Percentiles rank a stretch among this genome's conserved stretches.
phyloP scores from a whole-genome alignment of 2,329 filamentous ascomycete genomes.

The Hymenotorrendiella dingleyae region DNA sequence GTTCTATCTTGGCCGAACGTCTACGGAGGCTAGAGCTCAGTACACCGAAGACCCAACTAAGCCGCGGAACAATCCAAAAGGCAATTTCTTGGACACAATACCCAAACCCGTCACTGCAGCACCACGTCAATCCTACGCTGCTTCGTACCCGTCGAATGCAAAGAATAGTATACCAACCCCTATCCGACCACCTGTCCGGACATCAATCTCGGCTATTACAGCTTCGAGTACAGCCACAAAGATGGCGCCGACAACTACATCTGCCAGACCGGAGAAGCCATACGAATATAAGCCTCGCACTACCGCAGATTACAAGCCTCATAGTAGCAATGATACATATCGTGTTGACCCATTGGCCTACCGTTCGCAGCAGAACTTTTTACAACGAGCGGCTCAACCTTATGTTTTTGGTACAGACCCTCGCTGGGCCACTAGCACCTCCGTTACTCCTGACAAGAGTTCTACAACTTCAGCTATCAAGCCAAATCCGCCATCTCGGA shows the following conservation, averaged over 20 bases:
- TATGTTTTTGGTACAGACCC: constrained; percentile 30
- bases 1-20: constrained; percentile 80
- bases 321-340: constrained; percentile 21
- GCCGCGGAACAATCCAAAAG: constrained; percentile 58
- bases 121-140: constrained; percentile 32
- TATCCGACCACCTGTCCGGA: constrained; percentile 30
- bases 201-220: constrained; percentile 25
- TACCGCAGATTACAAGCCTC: constrained; percentile 49
- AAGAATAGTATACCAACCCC: constrained; percentile 21
- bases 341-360: constrained; percentile 29
- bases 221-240: too few species aligned
- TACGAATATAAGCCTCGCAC: constrained; percentile 49
- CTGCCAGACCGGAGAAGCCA: constrained; percentile 38
- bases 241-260: too few species aligned
- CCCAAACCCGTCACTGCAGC: constrained; percentile 43
- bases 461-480: constrained; percentile 5
- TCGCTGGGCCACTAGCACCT: constrained; percentile 17
- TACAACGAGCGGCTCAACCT: constrained; percentile 23
- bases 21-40: constrained; percentile 84
- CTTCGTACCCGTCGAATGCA: constrained; percentile 26
- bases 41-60: constrained; percentile 72
- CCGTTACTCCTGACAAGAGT: too few species aligned
- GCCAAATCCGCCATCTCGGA: background rate
- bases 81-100: constrained; percentile 68
- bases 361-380: constrained; percentile 29